Percentiles rank a stretch among this genome's conserved stretches.
These are phyloP conservation scores for Haplographium delicatum DNA, from an alignment of 495 filamentous ascomycete species.

Conservation along the genomic window DNA sequence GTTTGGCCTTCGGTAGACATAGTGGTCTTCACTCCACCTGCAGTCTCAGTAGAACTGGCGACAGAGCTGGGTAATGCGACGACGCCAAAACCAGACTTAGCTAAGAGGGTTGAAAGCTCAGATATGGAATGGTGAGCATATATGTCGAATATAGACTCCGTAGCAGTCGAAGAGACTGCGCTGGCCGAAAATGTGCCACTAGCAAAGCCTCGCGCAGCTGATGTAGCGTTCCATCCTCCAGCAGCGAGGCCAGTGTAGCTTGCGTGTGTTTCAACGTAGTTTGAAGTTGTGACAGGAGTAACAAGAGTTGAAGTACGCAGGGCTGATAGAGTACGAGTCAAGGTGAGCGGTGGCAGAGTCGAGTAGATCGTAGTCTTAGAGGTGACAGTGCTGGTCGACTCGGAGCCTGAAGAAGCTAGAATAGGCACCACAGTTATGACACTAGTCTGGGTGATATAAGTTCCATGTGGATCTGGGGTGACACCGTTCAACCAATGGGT, in stretches of 20 bases:
- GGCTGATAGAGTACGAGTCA: too few species aligned
- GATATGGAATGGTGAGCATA: too few species aligned
- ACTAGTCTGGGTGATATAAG: conserved; percentile 13
- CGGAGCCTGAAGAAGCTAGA: not conserved
- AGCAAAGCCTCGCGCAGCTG: not conserved
- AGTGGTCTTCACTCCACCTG: too few species aligned
- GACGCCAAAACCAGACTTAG: too few species aligned
- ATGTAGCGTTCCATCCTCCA: conserved; percentile 21
- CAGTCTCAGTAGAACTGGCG: too few species aligned
- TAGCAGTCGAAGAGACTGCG: not conserved
- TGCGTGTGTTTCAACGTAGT: not conserved
- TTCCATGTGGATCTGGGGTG: conserved; percentile 1
- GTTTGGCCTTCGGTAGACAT: too few species aligned
- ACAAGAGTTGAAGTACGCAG: too few species aligned
- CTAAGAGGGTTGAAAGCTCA: too few species aligned
- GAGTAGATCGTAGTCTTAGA: too few species aligned
- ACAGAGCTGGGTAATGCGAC: too few species aligned
- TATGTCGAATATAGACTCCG: too few species aligned
- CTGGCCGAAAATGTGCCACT: not conserved
- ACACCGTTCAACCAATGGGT: conserved; percentile 20
- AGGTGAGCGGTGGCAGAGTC: too few species aligned
- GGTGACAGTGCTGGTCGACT: not conserved
- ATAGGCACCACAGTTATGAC: conserved; percentile 12
- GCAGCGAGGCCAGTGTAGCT: not conserved
- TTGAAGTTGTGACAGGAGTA: conserved; percentile 1